A percentile compares a stretch with the other conserved stretches of the same genome.
Evolutionary conservation across 2,329 filamentous ascomycete species (phyloP).

Genomic region (Neurospora sp.): DNA sequence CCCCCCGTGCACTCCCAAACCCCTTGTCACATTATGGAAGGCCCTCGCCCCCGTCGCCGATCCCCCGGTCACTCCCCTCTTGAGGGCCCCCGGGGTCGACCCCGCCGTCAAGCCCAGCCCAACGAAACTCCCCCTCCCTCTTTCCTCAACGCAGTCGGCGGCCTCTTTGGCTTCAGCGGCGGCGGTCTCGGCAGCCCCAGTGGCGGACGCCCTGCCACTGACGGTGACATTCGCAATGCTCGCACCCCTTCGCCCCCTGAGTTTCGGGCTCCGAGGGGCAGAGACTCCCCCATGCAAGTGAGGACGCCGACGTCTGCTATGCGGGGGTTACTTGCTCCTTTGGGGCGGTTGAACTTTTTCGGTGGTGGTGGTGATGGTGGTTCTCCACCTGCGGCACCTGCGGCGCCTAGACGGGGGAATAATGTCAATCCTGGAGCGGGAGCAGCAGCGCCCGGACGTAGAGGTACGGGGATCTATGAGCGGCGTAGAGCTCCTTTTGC

Average conservation of each 20-base stretch:
- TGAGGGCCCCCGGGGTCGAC: neutral
- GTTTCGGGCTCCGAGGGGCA: neutral
- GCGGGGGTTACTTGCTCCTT: neutral
- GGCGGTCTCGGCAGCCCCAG: too few relatives aligned
- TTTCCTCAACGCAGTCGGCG: neutral
- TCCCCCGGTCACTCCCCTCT: neutral
- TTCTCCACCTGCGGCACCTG: neutral
- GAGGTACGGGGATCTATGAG: neutral
- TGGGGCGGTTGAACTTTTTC: neutral
- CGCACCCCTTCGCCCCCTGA: neutral
- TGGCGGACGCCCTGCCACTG: neutral
- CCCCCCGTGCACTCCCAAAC: neutral
- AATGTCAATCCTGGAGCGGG: slow-evolving; percentile 15
- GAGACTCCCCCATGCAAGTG: neutral
- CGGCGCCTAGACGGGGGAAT: neutral
- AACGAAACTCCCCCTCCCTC: neutral
- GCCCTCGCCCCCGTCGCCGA: neutral
- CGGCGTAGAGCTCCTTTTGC: neutral
- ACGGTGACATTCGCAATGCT: neutral
- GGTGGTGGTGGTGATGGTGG: neutral
- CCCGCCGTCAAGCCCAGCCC: neutral
- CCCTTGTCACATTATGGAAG: neutral
- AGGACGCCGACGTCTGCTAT: neutral
- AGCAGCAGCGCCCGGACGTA: slow-evolving; percentile 44
- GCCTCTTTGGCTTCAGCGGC: neutral